phyloP scores from a whole-genome alignment of 208 protist species.

The Trypanosoma conorhini region DNA sequence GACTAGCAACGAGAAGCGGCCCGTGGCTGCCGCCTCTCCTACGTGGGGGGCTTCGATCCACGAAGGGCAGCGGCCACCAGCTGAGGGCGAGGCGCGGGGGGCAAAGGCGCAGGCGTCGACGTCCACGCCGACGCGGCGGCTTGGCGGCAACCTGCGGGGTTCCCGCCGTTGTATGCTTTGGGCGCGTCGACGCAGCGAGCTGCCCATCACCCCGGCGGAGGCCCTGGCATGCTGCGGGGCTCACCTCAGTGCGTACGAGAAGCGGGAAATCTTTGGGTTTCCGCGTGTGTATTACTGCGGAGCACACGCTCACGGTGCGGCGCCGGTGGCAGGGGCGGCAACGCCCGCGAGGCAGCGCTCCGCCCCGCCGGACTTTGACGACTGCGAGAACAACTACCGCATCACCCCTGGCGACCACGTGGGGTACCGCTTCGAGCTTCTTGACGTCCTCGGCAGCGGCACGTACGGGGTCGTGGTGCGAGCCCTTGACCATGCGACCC shows the following conservation, averaged over 20 bases:
- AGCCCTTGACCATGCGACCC: conserved; percentile 83
- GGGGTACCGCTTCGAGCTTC: conserved; percentile 82
- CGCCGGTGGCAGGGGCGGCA: neutral
- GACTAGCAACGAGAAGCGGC: neutral
- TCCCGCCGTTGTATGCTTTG: neutral
- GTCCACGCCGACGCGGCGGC: neutral
- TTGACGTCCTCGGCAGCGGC: conserved; percentile 72
- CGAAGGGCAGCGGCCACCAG: neutral
- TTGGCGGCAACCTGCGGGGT: neutral
- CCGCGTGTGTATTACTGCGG: conserved; percentile 85
- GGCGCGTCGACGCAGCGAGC: conserved; percentile 26
- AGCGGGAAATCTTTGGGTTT: conserved; percentile 76
- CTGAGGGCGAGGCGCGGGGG: neutral
- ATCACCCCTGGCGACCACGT: conserved; percentile 92
- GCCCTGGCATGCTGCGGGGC: conserved; percentile 36
- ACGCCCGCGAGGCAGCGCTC: neutral
- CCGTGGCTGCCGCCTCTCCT: neutral
- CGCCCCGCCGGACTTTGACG: conserved; percentile 42
- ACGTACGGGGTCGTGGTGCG: conserved; percentile 82
- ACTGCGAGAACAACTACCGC: conserved; percentile 88
- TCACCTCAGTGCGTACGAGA: conserved; percentile 75
- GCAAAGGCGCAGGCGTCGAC: neutral
- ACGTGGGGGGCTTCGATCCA: neutral
- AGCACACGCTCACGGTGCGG: conserved; percentile 9
- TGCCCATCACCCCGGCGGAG: conserved; percentile 45